phyloP scores from a whole-genome alignment of 2,329 filamentous ascomycete species.

The Aspergillus persii region DNA sequence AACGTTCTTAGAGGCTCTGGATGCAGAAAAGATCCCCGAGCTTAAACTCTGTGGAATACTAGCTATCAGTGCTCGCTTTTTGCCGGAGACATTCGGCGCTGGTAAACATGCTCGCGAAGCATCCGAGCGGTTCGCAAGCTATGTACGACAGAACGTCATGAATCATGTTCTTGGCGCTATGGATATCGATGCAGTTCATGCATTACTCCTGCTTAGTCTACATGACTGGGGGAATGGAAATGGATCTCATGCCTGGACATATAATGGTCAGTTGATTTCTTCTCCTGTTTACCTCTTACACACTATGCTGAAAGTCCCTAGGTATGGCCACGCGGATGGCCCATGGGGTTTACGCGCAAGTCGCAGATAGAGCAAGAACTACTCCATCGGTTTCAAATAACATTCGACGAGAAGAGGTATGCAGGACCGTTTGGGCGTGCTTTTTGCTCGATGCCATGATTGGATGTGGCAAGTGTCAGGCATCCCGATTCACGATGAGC shows the following conservation, averaged over 20 bases:
- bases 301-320: not conserved
- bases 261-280: not conserved
- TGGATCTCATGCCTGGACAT: constrained; percentile 1
- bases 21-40: no score
- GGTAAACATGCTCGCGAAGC: no score
- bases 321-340: not conserved
- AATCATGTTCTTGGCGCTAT: no score
- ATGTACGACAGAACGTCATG: no score
- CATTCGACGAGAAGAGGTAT: not conserved
- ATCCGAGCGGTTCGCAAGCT: no score
- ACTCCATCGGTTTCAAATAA: no score
- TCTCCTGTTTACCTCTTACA: no score
- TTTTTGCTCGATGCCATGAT: not conserved
- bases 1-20: no score
- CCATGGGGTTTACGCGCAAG: not conserved
- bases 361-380: not conserved
- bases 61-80: no score
- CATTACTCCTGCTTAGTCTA: not conserved
- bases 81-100: no score
- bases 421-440: not conserved
- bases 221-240: not conserved
- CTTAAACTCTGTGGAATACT: no score
- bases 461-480: not conserved
- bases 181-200: not conserved
- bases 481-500: no score